Base-by-base conservation (phyloP, 768 basidiomycete species). In the Boletellus emodensis region DNA sequence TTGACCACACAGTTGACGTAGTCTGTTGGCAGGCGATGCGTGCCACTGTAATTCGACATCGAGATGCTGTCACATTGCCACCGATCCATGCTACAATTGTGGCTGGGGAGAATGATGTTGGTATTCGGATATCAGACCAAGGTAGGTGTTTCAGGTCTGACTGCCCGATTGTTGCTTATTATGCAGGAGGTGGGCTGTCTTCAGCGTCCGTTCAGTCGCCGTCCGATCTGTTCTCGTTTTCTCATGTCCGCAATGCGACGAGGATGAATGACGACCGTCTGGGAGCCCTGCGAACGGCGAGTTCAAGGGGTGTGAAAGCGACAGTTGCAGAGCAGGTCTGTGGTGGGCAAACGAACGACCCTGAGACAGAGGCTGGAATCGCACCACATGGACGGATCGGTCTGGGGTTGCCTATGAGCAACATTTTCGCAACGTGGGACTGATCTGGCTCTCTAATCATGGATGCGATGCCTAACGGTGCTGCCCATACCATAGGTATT, bases 81-180 rank as follows among this genome's bases (percentile, higher is more conserved):
- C 73, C 79, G 2, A 84, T 94, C 45, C 74, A 71, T 26, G 84
- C 83, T 1, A 94, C 92, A 0, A 83, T 95, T 40, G 84, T 84
- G 8, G 81, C 83, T 3, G 84, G 85, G 1, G 75, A 82, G 30
- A 78, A 90, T 45, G 80, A 89, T 44, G 78, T 95, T 40, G 78
- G 81, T 6, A 78, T 95, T 44, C 84, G 92, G 35, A 85, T 95
- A 71, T 92, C 91, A n/a, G 92, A 95, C 63, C 84, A 90, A 80
- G 93, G 91, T 84, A 32, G 13, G 34, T 43, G 11, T 18, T 22
- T n/a, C 36, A 9, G 33, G 22, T 39, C 18, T 28, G 28, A 45
- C 10, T 52, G 46, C 44, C 48, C 57, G 55, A 36, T 22, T 22
- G 30, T 8, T 28, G 7, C 30, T 30, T 44, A 13, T 24, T 40